Conservation (phyloP, 768 basidiomycete genomes). For the Melanogaster broomeanus region DNA sequence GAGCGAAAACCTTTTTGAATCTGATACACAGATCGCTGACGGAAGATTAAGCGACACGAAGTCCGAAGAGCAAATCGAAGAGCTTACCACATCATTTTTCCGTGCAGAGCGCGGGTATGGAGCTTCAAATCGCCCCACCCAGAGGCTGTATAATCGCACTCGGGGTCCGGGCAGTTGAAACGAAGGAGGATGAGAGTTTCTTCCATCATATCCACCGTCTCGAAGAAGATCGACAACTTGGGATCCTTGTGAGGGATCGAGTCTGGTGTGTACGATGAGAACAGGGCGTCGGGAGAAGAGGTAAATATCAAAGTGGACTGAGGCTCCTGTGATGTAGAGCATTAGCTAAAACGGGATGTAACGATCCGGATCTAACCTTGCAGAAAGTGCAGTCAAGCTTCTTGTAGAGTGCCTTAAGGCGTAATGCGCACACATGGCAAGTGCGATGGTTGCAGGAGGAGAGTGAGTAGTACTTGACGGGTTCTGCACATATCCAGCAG, state of each 20-base stretch:
- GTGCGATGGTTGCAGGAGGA: constrained; percentile 93
- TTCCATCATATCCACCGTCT: constrained; percentile 93
- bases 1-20: constrained; percentile 91
- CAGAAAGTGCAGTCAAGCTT: constrained; percentile 94
- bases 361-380: constrained; percentile 58
- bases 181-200: constrained; percentile 87
- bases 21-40: constrained; percentile 83
- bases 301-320: constrained; percentile 80
- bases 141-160: constrained; percentile 81
- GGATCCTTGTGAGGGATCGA: constrained; percentile 64
- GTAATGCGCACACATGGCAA: constrained; percentile 90
- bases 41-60: not conserved
- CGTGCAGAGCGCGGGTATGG: constrained; percentile 77
- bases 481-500: constrained; percentile 96
- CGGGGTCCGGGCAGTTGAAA: constrained; percentile 88
- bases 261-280: constrained; percentile 57
- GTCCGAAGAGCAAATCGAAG: not conserved
- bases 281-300: constrained; percentile 58
- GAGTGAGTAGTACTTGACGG: constrained; percentile 85
- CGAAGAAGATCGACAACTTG: constrained; percentile 81
- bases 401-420: constrained; percentile 91
- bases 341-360: not conserved
- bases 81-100: constrained; percentile 74
- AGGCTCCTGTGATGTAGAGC: constrained; percentile 51
- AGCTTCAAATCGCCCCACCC: constrained; percentile 91